Evolutionary conservation across 495 filamentous ascomycete species (phyloP).

Genomic region (Venustampulla echinocandica): DNA sequence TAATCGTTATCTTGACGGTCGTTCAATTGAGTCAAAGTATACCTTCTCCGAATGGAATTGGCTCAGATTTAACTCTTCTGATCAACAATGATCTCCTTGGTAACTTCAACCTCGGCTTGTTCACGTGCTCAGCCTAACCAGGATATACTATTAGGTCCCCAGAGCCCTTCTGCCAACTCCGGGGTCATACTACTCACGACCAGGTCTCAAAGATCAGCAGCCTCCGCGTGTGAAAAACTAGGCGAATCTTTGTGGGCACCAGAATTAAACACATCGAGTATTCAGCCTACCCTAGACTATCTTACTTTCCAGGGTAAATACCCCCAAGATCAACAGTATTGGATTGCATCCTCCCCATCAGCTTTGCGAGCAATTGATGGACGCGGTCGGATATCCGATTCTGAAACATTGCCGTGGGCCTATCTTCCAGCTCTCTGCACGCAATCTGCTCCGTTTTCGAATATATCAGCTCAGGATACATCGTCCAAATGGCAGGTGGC

Average conservation of each 20-base stretch:
- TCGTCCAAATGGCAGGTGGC: slow-evolving; percentile 35
- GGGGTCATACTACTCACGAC: slow-evolving; percentile 32
- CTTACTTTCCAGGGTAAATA: slow-evolving; percentile 25
- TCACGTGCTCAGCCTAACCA: not conserved
- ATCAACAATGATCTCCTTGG: slow-evolving; percentile 18
- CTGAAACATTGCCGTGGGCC: slow-evolving; percentile 1
- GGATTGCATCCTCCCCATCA: slow-evolving; percentile 26
- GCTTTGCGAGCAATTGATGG: slow-evolving; percentile 21
- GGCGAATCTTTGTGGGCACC: slow-evolving; percentile 38
- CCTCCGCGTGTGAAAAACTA: slow-evolving; percentile 26
- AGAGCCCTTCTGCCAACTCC: slow-evolving; percentile 30
- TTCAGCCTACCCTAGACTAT: slow-evolving; percentile 34
- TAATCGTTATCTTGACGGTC: slow-evolving; percentile 4
- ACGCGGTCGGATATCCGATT: slow-evolving; percentile 19
- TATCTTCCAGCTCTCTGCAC: slow-evolving; percentile 34
- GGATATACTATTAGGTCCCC: slow-evolving; percentile 21
- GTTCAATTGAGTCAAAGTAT: slow-evolving; percentile 2
- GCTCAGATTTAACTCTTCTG: slow-evolving; percentile 15
- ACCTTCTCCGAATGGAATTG: slow-evolving; percentile 15
- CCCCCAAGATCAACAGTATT: slow-evolving; percentile 24
- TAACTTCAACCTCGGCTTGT: slow-evolving; percentile 1
- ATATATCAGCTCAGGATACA: slow-evolving; percentile 29
- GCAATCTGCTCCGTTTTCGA: slow-evolving; percentile 38
- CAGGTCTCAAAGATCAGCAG: slow-evolving; percentile 22
- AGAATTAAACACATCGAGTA: slow-evolving; percentile 25